Evolutionary conservation across 805 yeast genomes (phyloP).

Genomic region (Lipomyces yamadae): DNA sequence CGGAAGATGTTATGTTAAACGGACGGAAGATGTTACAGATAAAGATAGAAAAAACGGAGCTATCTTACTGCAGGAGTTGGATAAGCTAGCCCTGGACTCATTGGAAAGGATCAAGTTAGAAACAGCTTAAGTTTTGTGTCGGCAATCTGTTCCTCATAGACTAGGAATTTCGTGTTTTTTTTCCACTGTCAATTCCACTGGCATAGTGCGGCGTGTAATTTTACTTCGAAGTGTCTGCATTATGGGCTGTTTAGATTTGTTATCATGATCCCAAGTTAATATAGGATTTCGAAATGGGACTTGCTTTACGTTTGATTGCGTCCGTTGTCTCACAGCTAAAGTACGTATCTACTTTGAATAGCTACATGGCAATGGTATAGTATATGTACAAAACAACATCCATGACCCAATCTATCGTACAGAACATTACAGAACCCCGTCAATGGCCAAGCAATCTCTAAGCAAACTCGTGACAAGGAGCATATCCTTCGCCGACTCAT

Average conservation of each 20-base stretch:
- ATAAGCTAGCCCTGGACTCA: slow-evolving; percentile 15
- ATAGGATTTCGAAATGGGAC: background rate
- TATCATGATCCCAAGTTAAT: too few species aligned
- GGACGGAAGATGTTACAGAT: slow-evolving; percentile 5
- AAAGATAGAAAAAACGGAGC: slow-evolving; percentile 22
- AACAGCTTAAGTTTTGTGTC: background rate
- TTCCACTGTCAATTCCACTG: background rate
- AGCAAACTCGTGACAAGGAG: slow-evolving; percentile 29
- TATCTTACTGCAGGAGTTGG: slow-evolving; percentile 24
- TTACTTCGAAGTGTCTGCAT: too few species aligned
- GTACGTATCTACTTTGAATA: background rate
- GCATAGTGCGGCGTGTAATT: too few species aligned
- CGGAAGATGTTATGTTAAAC: slow-evolving; percentile 58
- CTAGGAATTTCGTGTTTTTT: background rate
- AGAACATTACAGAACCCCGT: slow-evolving; percentile 17
- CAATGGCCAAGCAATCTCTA: slow-evolving; percentile 30
- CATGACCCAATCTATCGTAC: background rate
- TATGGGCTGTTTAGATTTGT: too few species aligned
- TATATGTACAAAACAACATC: background rate
- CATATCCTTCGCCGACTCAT: slow-evolving; percentile 31
- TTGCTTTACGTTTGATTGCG: background rate
- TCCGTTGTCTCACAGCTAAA: background rate
- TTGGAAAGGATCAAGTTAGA: slow-evolving; percentile 8
- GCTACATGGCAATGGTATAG: background rate
- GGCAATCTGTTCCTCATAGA: background rate